Evolutionary conservation across 2,329 filamentous ascomycete species (phyloP), one percentile per base, ranked within the genome.

Genomic region (Cladosporium phlei): DNA sequence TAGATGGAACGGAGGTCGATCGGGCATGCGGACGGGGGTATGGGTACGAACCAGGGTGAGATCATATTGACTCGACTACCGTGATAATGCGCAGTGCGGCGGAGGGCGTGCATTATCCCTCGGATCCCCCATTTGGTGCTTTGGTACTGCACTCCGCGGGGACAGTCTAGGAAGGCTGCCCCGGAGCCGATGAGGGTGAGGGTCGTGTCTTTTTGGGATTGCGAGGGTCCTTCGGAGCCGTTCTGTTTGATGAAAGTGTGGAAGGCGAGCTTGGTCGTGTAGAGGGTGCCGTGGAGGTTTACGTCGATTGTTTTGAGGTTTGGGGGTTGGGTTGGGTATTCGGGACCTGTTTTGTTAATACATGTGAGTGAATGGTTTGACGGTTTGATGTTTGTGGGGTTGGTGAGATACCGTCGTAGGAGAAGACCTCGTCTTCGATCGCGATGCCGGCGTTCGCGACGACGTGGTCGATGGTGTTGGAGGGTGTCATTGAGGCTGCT

Each of bases 121-220:
- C 67, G 57, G 42, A 64, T 57, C 3, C 57, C 66, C 55, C 63
- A 69, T 49, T 70, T 70, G 11, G 61, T 63, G 3, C 57, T 57
- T 22, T 55, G 52, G 52, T 70, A 70, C 42, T 64, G 59, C n/a
- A 62, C 52, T 4, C 52, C 56, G 6, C 62, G 56, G 0, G 61
- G 59, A 25, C 44, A 38, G 25, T 53, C 52, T 9, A 53, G 30
- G 34, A 39, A 49, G 3, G 46, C 49, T 4, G 52, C 52, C 3
- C 49, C 49, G 14, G 37, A 47, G 16, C 49, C 49, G 22, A 52
- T 47, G 29, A 53, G 47, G n/a, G 51, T 39, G 11, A 53, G 39
- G 20, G 37, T 49, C 3, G 49, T 52, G 20, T 50, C 62, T 19
- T 5, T 3, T 2, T 35, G 12, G 7, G 45, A 16, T 11, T 34